Conservation (phyloP, 768 basidiomycete species). For the Tylopilus plumbeoviolaceoides region DNA sequence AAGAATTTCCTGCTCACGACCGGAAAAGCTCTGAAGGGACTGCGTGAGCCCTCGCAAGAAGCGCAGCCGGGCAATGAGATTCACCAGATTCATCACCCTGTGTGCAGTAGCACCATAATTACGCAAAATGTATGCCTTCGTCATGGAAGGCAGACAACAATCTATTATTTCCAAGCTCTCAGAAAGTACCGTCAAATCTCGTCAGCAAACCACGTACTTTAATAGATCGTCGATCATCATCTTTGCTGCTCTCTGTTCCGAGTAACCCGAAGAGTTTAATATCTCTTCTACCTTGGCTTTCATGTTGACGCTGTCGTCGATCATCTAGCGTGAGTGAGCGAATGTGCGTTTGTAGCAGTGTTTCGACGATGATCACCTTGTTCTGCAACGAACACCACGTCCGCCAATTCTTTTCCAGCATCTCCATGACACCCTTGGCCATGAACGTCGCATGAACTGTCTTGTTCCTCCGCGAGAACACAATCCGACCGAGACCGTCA, state of each 20-base stretch:
- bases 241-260: constrained; percentile 81
- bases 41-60: background rate
- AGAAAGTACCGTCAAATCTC: background rate
- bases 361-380: constrained; percentile 38
- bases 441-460: constrained; percentile 84
- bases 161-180: constrained; percentile 32
- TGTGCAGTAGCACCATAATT: background rate
- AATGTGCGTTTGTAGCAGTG: background rate
- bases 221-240: constrained; percentile 92
- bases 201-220: constrained; percentile 50
- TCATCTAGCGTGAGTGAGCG: constrained; percentile 41
- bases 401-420: constrained; percentile 90
- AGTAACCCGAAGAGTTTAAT: constrained; percentile 63
- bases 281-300: constrained; percentile 69
- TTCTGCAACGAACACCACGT: constrained; percentile 87
- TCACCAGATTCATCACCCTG: background rate
- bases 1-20: background rate
- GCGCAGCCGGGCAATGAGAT: background rate
- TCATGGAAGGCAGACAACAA: constrained; percentile 72
- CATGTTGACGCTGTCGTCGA: constrained; percentile 69
- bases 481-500: constrained; percentile 87
- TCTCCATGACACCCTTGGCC: constrained; percentile 91
- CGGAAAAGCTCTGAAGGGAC: background rate
- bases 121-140: constrained; percentile 70
- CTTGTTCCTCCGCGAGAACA: constrained; percentile 90